Conservation (phyloP, 1,284 basidiomycete species). For the Leccinum huronense region DNA sequence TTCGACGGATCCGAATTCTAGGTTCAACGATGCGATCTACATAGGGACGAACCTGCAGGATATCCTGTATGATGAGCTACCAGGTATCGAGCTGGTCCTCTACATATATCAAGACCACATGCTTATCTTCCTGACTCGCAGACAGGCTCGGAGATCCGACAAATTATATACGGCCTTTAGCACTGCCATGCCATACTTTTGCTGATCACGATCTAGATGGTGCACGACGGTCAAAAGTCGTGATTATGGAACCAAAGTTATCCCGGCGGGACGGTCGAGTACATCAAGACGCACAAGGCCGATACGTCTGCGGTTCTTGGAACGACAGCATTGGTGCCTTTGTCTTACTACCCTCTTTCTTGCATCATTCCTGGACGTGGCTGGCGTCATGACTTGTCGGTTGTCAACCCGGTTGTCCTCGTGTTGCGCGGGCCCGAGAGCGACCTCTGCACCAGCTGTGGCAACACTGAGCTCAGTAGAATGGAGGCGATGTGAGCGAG, state of each 20-base stretch:
- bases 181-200: conserved; percentile 4
- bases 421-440: not conserved
- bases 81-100: conserved; percentile 12
- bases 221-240: not conserved
- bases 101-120: conserved; percentile 18
- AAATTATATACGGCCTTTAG: conserved; percentile 12
- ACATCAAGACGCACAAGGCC: not conserved
- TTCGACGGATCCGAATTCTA: not conserved
- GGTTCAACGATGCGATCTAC: not conserved
- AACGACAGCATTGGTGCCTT: not conserved
- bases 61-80: conserved; percentile 1
- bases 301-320: not conserved
- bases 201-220: conserved; percentile 2
- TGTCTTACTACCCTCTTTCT: conserved; percentile 6
- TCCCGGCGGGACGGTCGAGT: conserved; percentile 1
- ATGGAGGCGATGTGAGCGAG: not conserved
- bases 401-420: not conserved
- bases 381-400: not conserved
- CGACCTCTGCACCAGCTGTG: not conserved
- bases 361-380: not conserved
- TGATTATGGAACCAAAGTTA: not conserved
- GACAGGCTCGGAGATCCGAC: not conserved
- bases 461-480: conserved; percentile 8
- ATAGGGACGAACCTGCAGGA: not conserved
- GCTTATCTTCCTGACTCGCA: conserved; percentile 1